Evolutionary conservation across 164 flowering plant genomes (phyloP), one percentile per base, ranked within the genome.

Genomic region (Chimonanthus praecox): DNA sequence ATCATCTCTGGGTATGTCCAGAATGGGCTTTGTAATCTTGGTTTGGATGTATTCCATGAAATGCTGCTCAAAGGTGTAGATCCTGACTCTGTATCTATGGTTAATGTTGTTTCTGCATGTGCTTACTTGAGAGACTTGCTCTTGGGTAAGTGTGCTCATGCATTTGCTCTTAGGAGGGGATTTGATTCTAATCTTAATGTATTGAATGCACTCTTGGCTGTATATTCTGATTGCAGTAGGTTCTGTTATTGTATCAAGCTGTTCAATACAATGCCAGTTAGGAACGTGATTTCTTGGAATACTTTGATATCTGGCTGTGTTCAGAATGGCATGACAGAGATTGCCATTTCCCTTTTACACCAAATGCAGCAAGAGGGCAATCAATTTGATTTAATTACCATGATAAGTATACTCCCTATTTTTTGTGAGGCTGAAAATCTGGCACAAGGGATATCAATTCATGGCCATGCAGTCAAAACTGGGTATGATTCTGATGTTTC

Each of bases 201-300:
- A 4, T 77, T 77, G 45, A 88, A 89, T 79, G 81, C 88, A 8
- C 85, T 89, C 48, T 49, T 87, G 74, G 71, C 80, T 58, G 82
- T 87, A 72, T 89, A 89, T 75, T 77, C 83, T 68, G 80, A 80
- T 58, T 81, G 80, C 69, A n/a, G 43, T 63, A 72, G 75, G 47
- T 74, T 86, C 2, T 47, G 77, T 70, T 69, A 71, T 50, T 69
- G 82, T 45, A 70, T 80, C 72, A 78, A 77, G 72, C 68, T 89
- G 21, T 88, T 89, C 46, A 13, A 72, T 44, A 73, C 13, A n/a
- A 87, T 86, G 85, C n/a, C 51, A 2, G 16, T 7, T 9, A 82
- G 79, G 71, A 79, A 83, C 81, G 66, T 72, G 47, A 71, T 87
- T 67, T 84, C 93, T 20, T 89, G 91, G 91, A 85, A 87, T 72